Conservation (phyloP, 352 stramenopile genomes). For the Aphanomyces invadans region DNA sequence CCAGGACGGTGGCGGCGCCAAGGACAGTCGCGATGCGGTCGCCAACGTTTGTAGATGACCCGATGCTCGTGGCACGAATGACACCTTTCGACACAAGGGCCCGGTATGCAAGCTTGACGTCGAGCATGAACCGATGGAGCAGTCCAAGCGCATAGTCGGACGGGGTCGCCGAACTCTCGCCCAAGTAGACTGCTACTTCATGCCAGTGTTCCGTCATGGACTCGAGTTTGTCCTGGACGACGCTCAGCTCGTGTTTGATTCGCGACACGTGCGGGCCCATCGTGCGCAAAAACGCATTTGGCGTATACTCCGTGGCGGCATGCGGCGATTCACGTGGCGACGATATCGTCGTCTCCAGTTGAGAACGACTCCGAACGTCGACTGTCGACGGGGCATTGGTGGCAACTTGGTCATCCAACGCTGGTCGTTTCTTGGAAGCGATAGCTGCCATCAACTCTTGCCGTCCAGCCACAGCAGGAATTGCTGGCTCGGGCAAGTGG, state of each 20-base stretch:
- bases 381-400: not conserved
- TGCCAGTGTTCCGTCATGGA: constrained; percentile 55
- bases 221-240: constrained; percentile 58
- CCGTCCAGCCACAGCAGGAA: no score
- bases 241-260: constrained; percentile 49
- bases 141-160: constrained; percentile 66
- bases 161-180: constrained; percentile 49
- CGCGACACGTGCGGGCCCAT: constrained; percentile 42
- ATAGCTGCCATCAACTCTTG: not conserved
- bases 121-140: constrained; percentile 62
- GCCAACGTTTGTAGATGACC: constrained; percentile 47
- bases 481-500: no score
- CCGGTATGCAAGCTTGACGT: constrained; percentile 64
- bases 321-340: not conserved
- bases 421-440: not conserved
- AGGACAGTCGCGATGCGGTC: constrained; percentile 53
- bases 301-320: not conserved
- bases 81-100: constrained; percentile 52
- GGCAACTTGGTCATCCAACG: not conserved
- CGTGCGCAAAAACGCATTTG: constrained; percentile 43
- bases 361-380: not conserved
- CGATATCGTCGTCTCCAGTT: not conserved
- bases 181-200: constrained; percentile 53
- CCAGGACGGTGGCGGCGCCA: constrained; percentile 53
- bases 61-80: constrained; percentile 29